phyloP scores from a whole-genome alignment of 805 yeast genomes.

The Zygoascus biomembranicola region DNA sequence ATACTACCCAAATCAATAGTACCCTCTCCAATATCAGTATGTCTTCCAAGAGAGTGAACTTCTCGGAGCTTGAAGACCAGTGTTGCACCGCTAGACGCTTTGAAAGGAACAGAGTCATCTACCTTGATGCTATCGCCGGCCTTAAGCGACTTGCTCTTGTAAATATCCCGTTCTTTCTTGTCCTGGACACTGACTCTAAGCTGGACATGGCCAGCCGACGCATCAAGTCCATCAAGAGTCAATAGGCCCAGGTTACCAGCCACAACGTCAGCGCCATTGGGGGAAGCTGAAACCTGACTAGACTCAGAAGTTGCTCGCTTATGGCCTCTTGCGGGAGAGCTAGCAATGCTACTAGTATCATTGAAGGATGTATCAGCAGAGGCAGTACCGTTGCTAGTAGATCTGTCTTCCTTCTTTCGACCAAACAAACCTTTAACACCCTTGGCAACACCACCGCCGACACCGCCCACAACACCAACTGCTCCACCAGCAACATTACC shows the following conservation, averaged over 20 bases:
- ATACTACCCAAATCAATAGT: constrained; percentile 29
- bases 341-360: neutral
- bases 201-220: constrained; percentile 26
- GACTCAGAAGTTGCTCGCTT: constrained; percentile 13
- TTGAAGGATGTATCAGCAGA: constrained; percentile 29
- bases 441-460: constrained; percentile 31
- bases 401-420: constrained; percentile 10
- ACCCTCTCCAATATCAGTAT: constrained; percentile 53
- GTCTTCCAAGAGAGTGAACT: constrained; percentile 68
- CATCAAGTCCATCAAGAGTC: constrained; percentile 19
- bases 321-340: constrained; percentile 8
- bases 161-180: constrained; percentile 45
- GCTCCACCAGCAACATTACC: constrained; percentile 42
- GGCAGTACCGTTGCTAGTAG: constrained; percentile 21
- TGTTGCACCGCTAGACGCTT: constrained; percentile 52
- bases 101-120: constrained; percentile 58
- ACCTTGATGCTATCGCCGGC: constrained; percentile 34
- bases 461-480: constrained; percentile 29
- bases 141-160: constrained; percentile 56
- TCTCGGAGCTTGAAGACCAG: constrained; percentile 54
- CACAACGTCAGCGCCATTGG: constrained; percentile 14
- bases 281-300: constrained; percentile 11
- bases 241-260: constrained; percentile 16
- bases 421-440: constrained; percentile 39
- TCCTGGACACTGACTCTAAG: constrained; percentile 38